These are phyloP conservation scores for Kodamaea nitidulidarum DNA, from an alignment of 805 yeast genomes.

Conservation along the genomic window DNA sequence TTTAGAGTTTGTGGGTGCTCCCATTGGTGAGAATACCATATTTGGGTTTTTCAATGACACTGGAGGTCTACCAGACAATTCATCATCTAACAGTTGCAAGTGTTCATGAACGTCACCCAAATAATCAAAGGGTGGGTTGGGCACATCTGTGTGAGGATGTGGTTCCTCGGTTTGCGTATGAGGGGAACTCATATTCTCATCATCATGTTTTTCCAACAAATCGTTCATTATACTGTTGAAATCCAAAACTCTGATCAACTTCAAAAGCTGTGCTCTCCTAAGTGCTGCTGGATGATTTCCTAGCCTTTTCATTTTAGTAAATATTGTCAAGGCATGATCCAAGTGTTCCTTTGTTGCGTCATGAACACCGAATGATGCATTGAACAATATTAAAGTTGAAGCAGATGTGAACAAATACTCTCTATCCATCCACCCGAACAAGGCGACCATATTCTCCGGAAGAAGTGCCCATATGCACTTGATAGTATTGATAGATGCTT, in stretches of 20 bases:
- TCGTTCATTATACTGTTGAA: constrained; percentile 62
- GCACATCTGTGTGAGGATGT: background rate
- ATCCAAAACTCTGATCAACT: constrained; percentile 61
- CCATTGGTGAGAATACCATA: background rate
- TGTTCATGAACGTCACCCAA: constrained; percentile 5
- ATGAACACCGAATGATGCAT: constrained; percentile 78
- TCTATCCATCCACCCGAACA: constrained; percentile 84
- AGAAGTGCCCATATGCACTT: constrained; percentile 69
- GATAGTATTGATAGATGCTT: constrained; percentile 73
- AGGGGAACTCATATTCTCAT: constrained; percentile 25
- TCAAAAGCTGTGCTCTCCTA: constrained; percentile 66
- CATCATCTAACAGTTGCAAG: constrained; percentile 3
- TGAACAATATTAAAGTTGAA: constrained; percentile 67
- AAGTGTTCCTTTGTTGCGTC: constrained; percentile 68
- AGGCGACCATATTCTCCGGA: constrained; percentile 78
- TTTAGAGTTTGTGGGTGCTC: background rate
- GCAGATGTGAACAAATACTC: constrained; percentile 77
- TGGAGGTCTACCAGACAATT: background rate
- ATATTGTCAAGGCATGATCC: constrained; percentile 66
- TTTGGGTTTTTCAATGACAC: background rate
- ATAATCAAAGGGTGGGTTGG: constrained; percentile 5
- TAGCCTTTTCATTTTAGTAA: constrained; percentile 69
- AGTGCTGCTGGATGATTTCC: constrained; percentile 81
- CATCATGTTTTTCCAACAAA: constrained; percentile 55
- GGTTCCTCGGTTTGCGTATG: background rate